Percentiles rank a stretch among this genome's conserved stretches.
These are phyloP conservation scores for Talaromyces pinophilus DNA, from an alignment of 2,329 filamentous ascomycete species.

Conservation along the genomic window DNA sequence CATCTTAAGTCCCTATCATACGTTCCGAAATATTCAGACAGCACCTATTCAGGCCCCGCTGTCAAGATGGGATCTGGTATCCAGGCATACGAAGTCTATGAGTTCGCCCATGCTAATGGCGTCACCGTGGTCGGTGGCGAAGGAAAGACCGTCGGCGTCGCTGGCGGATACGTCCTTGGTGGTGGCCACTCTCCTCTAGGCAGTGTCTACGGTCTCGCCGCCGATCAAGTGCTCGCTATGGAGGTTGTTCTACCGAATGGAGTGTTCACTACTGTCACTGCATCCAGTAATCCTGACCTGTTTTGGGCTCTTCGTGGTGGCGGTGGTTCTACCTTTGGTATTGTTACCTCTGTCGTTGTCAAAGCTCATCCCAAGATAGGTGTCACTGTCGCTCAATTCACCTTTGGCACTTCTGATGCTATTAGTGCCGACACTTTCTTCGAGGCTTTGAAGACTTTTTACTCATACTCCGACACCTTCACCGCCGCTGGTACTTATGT, in stretches of 20 bases:
- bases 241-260: conserved; percentile 55
- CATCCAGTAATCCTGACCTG: conserved; percentile 37
- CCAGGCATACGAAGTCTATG: conserved; percentile 12
- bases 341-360: conserved; percentile 34
- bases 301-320: conserved; percentile 57
- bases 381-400: conserved; percentile 30
- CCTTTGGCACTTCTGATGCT: conserved; percentile 32
- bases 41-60: conserved; percentile 6
- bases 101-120: conserved; percentile 44
- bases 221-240: conserved; percentile 60
- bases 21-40: conserved; percentile 31
- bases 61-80: conserved; percentile 18
- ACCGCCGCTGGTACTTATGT: conserved; percentile 36
- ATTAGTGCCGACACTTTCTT: conserved; percentile 32
- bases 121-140: conserved; percentile 59
- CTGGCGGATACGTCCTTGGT: conserved; percentile 62
- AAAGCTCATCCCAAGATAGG: conserved; percentile 32
- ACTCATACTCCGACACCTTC: conserved; percentile 30
- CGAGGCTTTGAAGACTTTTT: conserved; percentile 32
- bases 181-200: conserved; percentile 56
- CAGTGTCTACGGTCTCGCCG: conserved; percentile 49
- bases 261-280: conserved; percentile 17
- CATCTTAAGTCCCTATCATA: conserved; percentile 48
- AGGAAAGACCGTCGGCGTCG: conserved; percentile 54
- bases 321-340: conserved; percentile 49